Percentiles rank a stretch among this genome's conserved stretches.
Conservation (phyloP, 176 grass and related monocot genomes). For the Avena atlantica region DNA sequence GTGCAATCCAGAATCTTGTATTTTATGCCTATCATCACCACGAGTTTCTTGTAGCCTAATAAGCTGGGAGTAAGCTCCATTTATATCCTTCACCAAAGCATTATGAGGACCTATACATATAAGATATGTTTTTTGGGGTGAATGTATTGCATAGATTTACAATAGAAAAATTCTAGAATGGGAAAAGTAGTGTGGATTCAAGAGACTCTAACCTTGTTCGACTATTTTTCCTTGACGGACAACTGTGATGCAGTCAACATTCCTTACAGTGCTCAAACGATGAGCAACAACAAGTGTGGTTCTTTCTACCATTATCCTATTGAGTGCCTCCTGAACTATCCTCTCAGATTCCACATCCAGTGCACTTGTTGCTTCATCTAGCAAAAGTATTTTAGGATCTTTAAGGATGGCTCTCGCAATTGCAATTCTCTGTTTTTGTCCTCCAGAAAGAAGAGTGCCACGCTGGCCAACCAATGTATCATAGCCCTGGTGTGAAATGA, state of each 20-base stretch:
- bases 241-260: conserved; percentile 79
- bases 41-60: conserved; percentile 63
- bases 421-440: conserved; percentile 91
- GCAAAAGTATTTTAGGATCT: conserved; percentile 77
- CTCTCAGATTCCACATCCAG: conserved; percentile 85
- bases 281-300: conserved; percentile 83
- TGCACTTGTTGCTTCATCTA: conserved; percentile 95
- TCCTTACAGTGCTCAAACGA: conserved; percentile 79
- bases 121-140: conserved; percentile 14
- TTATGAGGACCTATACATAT: conserved; percentile 67
- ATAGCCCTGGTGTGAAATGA: conserved; percentile 58
- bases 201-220: conserved; percentile 67
- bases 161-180: conserved; percentile 16
- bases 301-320: conserved; percentile 71
- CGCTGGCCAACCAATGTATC: conserved; percentile 91
- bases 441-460: conserved; percentile 83
- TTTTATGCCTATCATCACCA: conserved; percentile 38
- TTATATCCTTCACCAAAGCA: conserved; percentile 65
- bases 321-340: conserved; percentile 85
- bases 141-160: not conserved
- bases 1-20: conserved; percentile 16
- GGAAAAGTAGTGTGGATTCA: conserved; percentile 20
- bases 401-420: conserved; percentile 91
- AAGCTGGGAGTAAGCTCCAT: conserved; percentile 79
- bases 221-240: conserved; percentile 78